Percentiles rank a stretch among this genome's conserved stretches.
phyloP scores from a whole-genome alignment of 768 basidiomycete species.

The Mycena olivaceomarginata region DNA sequence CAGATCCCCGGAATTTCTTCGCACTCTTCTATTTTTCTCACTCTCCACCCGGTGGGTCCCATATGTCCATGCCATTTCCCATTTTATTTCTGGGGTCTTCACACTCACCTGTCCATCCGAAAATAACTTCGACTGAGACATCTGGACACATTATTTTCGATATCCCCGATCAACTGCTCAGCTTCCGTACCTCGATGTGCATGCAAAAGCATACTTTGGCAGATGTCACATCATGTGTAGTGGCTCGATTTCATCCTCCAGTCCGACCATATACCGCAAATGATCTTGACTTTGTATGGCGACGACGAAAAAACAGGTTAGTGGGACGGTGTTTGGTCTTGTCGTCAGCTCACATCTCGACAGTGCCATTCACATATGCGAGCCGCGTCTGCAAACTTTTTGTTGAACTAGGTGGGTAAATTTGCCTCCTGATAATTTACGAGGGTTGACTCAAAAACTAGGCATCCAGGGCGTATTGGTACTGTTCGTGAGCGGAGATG shows the following conservation, averaged over 20 bases:
- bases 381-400: conserved; percentile 75
- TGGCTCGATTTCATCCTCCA: conserved; percentile 79
- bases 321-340: conserved; percentile 46
- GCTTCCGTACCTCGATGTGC: too few species aligned
- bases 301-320: conserved; percentile 82
- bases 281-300: conserved; percentile 84
- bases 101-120: too few species aligned
- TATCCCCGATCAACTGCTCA: too few species aligned
- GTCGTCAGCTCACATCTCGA: neutral
- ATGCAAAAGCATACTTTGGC: too few species aligned
- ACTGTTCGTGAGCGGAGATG: conserved; percentile 80
- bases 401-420: conserved; percentile 74
- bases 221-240: too few species aligned
- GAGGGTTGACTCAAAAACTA: conserved; percentile 42
- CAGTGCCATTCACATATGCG: conserved; percentile 77
- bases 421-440: neutral
- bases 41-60: too few species aligned
- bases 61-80: too few species aligned
- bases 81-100: too few species aligned
- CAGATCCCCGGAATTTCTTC: too few species aligned
- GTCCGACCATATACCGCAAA: conserved; percentile 69
- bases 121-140: too few species aligned
- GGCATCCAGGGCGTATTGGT: conserved; percentile 81
- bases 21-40: too few species aligned
- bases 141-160: too few species aligned